These are phyloP conservation scores for Periglandula ipomoeae DNA, from an alignment of 2,329 filamentous ascomycete species.

Conservation along the genomic window DNA sequence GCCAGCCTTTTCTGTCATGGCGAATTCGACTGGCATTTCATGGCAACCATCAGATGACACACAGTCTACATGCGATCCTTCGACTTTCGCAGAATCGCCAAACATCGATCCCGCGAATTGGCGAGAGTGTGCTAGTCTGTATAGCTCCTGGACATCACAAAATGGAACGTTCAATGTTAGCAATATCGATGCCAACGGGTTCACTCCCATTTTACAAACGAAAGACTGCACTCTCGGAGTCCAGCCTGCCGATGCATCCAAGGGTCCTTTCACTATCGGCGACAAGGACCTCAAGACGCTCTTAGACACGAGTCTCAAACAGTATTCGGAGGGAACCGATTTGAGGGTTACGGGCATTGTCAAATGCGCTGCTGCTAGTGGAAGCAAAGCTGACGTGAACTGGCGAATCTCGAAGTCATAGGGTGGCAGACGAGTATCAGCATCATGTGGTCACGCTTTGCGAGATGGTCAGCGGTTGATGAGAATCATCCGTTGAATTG, in stretches of 20 bases:
- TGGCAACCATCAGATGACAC: conserved; percentile 17
- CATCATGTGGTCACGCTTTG: background rate
- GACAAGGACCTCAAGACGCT: conserved; percentile 16
- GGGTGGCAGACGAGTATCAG: conserved; percentile 3
- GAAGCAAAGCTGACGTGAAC: conserved; percentile 11
- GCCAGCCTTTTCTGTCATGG: background rate
- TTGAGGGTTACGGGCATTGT: conserved; percentile 14
- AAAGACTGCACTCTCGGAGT: conserved; percentile 19
- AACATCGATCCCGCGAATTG: conserved; percentile 19
- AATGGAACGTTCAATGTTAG: conserved; percentile 23
- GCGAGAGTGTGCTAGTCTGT: conserved; percentile 21
- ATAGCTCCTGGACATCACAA: conserved; percentile 18
- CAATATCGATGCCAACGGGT: conserved; percentile 9
- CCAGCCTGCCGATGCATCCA: conserved; percentile 12
- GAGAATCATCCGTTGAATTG: background rate
- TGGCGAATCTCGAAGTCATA: conserved; percentile 16
- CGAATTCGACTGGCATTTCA: conserved; percentile 13
- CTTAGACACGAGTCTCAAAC: conserved; percentile 12
- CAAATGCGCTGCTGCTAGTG: conserved; percentile 11
- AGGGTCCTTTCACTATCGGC: conserved; percentile 15
- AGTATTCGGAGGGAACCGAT: conserved; percentile 13
- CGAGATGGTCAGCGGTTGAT: background rate
- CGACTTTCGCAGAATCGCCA: conserved; percentile 15
- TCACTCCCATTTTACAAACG: conserved; percentile 16
- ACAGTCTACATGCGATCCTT: conserved; percentile 18